phyloP scores from a whole-genome alignment of 1,284 basidiomycete genomes.

The Taiwanofungus camphoratus region DNA sequence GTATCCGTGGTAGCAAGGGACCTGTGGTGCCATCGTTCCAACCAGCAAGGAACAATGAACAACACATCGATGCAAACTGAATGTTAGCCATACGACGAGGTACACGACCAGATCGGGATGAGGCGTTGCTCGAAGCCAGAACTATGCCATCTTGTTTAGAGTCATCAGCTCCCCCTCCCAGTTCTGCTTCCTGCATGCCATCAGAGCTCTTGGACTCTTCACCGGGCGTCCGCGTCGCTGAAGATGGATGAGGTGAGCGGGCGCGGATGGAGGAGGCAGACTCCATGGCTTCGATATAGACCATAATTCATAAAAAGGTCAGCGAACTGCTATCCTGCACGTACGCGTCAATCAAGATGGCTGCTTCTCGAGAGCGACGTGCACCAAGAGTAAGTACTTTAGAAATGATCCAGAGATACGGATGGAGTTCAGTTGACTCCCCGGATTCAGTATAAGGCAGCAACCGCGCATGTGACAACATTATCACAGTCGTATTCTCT shows the following conservation, averaged over 20 bases:
- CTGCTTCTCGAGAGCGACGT: no score
- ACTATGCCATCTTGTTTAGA: neutral
- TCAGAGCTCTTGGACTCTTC: neutral
- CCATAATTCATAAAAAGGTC: neutral
- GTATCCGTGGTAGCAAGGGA: slow-evolving; percentile 51
- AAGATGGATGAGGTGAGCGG: slow-evolving; percentile 12
- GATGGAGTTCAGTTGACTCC: no score
- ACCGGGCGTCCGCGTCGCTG: slow-evolving; percentile 7
- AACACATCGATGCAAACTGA: slow-evolving; percentile 36
- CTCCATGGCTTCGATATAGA: neutral
- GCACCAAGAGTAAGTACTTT: no score
- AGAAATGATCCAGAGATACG: no score
- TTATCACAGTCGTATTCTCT: no score
- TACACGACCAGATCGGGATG: slow-evolving; percentile 4
- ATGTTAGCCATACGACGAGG: slow-evolving; percentile 21
- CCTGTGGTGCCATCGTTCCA: slow-evolving; percentile 63
- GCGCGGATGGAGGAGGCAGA: slow-evolving; percentile 7
- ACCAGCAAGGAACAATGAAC: slow-evolving; percentile 41
- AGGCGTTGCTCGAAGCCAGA: neutral
- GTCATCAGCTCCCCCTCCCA: neutral
- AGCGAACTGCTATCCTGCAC: no score
- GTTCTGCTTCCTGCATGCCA: slow-evolving; percentile 1
- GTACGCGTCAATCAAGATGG: no score
- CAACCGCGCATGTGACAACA: no score
- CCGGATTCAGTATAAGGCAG: no score